Evolutionary conservation across 805 yeast genomes (phyloP).

Genomic region (Tetrapisispora phaffii): DNA sequence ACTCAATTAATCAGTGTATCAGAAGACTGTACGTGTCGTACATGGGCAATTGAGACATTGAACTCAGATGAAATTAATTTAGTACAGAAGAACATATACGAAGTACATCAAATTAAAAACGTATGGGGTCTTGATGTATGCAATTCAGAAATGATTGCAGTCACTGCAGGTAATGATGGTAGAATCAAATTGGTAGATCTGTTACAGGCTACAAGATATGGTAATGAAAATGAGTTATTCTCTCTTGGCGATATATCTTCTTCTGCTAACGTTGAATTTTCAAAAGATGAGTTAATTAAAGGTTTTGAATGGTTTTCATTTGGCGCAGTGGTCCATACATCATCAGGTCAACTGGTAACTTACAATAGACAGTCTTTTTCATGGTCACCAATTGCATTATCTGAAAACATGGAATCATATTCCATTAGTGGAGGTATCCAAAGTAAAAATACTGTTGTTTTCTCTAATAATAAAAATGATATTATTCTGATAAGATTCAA

Average conservation of each 20-base stretch:
- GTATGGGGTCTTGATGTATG: conserved; percentile 71
- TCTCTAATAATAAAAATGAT: conserved; percentile 35
- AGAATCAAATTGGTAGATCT: conserved; percentile 57
- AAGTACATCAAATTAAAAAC: conserved; percentile 76
- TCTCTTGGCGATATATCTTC: conserved; percentile 29
- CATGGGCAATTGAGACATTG: conserved; percentile 48
- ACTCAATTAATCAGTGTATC: conserved; percentile 52
- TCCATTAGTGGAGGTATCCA: conserved; percentile 36
- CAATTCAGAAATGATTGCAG: conserved; percentile 39
- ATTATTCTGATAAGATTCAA: conserved; percentile 36
- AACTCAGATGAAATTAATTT: conserved; percentile 8
- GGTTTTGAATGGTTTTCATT: conserved; percentile 42
- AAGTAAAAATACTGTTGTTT: conserved; percentile 27
- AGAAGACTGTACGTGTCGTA: conserved; percentile 78
- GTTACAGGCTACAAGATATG: conserved; percentile 22
- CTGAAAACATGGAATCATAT: conserved; percentile 29
- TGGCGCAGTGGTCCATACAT: conserved; percentile 46
- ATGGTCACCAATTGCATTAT: conserved; percentile 26
- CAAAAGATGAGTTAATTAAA: conserved; percentile 48
- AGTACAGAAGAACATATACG: conserved; percentile 35
- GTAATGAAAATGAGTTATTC: conserved; percentile 22
- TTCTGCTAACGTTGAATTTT: conserved; percentile 22
- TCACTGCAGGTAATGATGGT: conserved; percentile 94
- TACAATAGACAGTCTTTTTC: conserved; percentile 6
- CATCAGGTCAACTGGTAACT: conserved; percentile 44